Evolutionary conservation across 164 flowering plant genomes (phyloP).

Genomic region (Aristolochia fimbriata): DNA sequence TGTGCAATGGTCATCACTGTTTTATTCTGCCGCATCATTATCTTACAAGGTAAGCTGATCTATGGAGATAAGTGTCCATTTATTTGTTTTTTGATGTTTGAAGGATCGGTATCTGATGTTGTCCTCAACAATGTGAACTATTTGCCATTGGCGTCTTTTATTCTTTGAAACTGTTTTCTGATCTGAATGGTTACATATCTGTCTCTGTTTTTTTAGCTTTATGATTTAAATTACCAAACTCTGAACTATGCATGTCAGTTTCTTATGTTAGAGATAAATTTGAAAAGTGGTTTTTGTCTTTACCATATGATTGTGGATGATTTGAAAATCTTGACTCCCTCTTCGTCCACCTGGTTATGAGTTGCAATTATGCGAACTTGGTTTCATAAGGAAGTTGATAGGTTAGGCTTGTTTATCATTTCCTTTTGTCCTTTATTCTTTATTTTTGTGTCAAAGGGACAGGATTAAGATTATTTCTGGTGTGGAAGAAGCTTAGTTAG

Average conservation of each 20-base stretch:
- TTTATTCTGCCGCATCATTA: constrained; percentile 47
- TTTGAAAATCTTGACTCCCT: no score
- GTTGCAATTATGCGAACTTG: no score
- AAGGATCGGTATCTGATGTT: not conserved
- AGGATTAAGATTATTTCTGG: constrained; percentile 82
- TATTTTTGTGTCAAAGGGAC: constrained; percentile 47
- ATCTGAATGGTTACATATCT: no score
- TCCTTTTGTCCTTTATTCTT: no score
- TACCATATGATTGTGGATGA: no score
- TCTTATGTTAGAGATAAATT: not conserved
- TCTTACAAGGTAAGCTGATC: constrained; percentile 44
- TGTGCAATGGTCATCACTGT: constrained; percentile 55
- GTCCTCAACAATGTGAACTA: not conserved
- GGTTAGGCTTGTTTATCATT: no score
- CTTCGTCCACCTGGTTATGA: no score
- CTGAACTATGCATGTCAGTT: not conserved
- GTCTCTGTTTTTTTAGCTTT: not conserved
- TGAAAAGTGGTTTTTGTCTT: no score
- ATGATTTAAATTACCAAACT: not conserved
- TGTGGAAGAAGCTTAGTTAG: constrained; percentile 93
- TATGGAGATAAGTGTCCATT: not conserved
- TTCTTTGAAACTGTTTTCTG: not conserved
- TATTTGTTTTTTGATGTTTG: not conserved
- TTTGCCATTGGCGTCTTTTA: not conserved
- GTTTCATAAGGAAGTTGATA: no score